phyloP scores from a whole-genome alignment of 441 rosid genomes.

The Theobroma grandiflorum region DNA sequence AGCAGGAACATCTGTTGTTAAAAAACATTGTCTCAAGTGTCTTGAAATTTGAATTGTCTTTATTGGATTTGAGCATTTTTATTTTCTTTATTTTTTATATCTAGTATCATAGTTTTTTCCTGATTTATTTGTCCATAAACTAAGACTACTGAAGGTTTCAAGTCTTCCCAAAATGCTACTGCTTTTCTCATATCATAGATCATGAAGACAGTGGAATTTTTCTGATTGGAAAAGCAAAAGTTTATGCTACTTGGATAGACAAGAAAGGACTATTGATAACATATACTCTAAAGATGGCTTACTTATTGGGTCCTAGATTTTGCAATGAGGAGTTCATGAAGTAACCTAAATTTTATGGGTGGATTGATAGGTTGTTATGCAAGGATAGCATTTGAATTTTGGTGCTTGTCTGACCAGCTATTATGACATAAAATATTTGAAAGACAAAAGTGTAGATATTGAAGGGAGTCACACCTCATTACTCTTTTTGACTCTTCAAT shows the following conservation, averaged over 20 bases:
- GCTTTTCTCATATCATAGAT: neutral
- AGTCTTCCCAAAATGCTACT: neutral
- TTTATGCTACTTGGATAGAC: neutral
- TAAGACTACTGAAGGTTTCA: neutral
- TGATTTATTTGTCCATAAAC: neutral
- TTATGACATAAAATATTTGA: neutral
- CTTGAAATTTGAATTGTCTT: neutral
- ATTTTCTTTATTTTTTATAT: neutral
- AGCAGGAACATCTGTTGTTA: neutral
- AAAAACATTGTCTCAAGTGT: neutral
- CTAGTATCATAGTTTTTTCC: neutral
- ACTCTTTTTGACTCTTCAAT: neutral
- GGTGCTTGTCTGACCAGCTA: constrained; percentile 7
- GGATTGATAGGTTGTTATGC: neutral
- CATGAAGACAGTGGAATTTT: neutral
- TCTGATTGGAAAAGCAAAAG: neutral
- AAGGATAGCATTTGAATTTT: neutral
- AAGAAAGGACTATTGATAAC: neutral
- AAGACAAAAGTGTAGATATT: neutral
- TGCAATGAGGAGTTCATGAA: neutral
- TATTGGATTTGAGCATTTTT: neutral
- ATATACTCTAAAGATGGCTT: constrained; percentile 5
- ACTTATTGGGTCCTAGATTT: neutral
- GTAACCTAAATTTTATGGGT: neutral
- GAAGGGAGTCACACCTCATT: constrained; percentile 3